phyloP scores from a whole-genome alignment of 2,329 filamentous ascomycete species.

The Bipolaris victoriae region DNA sequence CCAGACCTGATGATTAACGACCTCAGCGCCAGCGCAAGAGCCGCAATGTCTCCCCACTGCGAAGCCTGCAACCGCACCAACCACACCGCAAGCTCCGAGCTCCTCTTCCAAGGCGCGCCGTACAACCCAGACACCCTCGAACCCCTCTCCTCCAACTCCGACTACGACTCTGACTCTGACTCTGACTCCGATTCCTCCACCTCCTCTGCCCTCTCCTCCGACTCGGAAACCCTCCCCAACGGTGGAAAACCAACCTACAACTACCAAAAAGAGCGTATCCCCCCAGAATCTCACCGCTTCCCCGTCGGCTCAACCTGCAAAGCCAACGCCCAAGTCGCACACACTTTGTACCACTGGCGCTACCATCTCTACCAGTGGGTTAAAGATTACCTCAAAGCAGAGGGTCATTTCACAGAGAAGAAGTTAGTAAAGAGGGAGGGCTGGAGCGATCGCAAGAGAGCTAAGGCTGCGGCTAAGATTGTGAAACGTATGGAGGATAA shows the following conservation, averaged over 20 bases:
- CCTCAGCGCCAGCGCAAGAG: constrained; percentile 18
- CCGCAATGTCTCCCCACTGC: constrained; percentile 54
- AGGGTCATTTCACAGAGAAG: constrained; percentile 63
- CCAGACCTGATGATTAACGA: constrained; percentile 60
- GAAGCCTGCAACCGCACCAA: constrained; percentile 73
- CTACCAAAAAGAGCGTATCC: constrained; percentile 35
- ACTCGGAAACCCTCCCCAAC: constrained; percentile 26
- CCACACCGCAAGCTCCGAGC: constrained; percentile 70
- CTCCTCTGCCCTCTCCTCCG: constrained; percentile 26
- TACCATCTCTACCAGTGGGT: constrained; percentile 76
- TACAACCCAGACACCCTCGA: constrained; percentile 72
- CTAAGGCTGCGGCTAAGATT: constrained; percentile 67
- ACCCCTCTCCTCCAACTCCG: constrained; percentile 59
- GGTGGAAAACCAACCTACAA: constrained; percentile 37
- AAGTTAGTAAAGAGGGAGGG: constrained; percentile 66
- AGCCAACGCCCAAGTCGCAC: constrained; percentile 70
- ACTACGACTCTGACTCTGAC: constrained; percentile 51
- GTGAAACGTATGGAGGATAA: constrained; percentile 67
- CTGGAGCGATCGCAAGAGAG: constrained; percentile 65
- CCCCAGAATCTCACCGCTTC: constrained; percentile 38
- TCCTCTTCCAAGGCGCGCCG: constrained; percentile 68
- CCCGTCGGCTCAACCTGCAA: constrained; percentile 57
- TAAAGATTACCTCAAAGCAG: constrained; percentile 63
- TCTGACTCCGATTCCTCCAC: constrained; percentile 21
- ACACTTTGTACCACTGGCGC: constrained; percentile 77